Evolutionary conservation across 371 early-diverging fungal genomes (phyloP).

Genomic region (Caulochytrium protostelioides): DNA sequence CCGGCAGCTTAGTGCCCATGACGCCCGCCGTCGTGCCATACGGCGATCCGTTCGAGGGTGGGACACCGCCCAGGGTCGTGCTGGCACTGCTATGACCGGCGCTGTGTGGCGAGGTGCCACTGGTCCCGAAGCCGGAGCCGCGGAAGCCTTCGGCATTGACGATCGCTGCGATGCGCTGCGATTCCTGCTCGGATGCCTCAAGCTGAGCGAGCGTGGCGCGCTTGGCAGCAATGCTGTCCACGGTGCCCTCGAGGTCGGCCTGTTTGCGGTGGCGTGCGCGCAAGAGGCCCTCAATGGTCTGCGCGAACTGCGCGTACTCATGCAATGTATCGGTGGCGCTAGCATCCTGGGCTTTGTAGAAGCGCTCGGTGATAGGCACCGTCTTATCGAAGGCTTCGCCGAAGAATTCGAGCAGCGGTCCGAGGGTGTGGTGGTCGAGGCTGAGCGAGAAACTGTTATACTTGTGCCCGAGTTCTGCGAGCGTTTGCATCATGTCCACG

Average conservation of each 20-base stretch:
- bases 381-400: constrained; percentile 77
- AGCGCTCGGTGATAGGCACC: constrained; percentile 43
- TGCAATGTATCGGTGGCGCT: constrained; percentile 59
- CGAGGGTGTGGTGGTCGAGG: no score
- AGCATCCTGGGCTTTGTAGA: constrained; percentile 46
- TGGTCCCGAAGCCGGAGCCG: no score
- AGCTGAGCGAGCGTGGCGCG: constrained; percentile 37
- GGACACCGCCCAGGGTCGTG: no score
- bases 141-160: constrained; percentile 32
- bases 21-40: no score
- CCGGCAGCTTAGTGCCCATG: no score
- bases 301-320: constrained; percentile 70
- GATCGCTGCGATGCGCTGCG: constrained; percentile 58
- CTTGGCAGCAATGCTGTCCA: constrained; percentile 39
- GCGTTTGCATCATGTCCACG: constrained; percentile 39
- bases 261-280: constrained; percentile 63
- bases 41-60: no score
- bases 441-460: constrained; percentile 83
- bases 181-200: constrained; percentile 57
- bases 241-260: constrained; percentile 55
- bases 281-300: constrained; percentile 56
- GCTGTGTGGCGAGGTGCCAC: no score
- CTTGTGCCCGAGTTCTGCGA: constrained; percentile 71
- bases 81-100: no score
- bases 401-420: no score